A percentile compares a stretch with the other conserved stretches of the same genome.
phyloP scores from a whole-genome alignment of 2,329 filamentous ascomycete genomes.

The Chrysosporium queenslandicum region DNA sequence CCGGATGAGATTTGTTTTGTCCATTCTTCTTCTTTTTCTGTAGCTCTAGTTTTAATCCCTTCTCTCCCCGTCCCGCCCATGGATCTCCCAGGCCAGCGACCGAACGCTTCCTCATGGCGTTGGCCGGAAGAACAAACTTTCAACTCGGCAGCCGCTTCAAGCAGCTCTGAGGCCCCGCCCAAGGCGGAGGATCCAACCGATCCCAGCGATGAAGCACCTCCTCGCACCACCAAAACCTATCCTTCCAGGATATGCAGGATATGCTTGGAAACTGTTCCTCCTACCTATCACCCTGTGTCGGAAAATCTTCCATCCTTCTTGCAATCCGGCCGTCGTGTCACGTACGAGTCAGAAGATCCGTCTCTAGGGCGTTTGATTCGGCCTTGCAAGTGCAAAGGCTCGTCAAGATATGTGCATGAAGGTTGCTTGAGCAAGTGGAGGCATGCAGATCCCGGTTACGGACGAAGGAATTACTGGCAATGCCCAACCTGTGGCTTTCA shows the following conservation, averaged over 20 bases:
- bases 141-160: neutral
- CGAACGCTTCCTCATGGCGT: conserved; percentile 17
- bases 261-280: conserved; percentile 63
- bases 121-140: conserved; percentile 16
- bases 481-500: conserved; percentile 80
- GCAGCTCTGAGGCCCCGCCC: neutral
- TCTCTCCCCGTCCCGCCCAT: neutral
- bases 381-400: conserved; percentile 88
- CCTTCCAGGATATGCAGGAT: conserved; percentile 74
- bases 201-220: neutral
- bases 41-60: neutral
- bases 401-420: conserved; percentile 88
- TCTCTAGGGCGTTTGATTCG: conserved; percentile 69
- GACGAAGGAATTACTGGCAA: conserved; percentile 64
- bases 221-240: conserved; percentile 44
- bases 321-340: conserved; percentile 47
- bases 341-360: conserved; percentile 65
- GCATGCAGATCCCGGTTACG: conserved; percentile 55
- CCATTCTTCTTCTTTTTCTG: neutral
- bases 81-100: conserved; percentile 5
- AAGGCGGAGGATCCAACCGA: neutral
- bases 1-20: conserved; percentile 10
- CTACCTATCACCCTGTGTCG: conserved; percentile 48
- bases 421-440: conserved; percentile 79
- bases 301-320: conserved; percentile 48